Conservation (phyloP, 805 yeast genomes). For the Barnettozyma pratensis region DNA sequence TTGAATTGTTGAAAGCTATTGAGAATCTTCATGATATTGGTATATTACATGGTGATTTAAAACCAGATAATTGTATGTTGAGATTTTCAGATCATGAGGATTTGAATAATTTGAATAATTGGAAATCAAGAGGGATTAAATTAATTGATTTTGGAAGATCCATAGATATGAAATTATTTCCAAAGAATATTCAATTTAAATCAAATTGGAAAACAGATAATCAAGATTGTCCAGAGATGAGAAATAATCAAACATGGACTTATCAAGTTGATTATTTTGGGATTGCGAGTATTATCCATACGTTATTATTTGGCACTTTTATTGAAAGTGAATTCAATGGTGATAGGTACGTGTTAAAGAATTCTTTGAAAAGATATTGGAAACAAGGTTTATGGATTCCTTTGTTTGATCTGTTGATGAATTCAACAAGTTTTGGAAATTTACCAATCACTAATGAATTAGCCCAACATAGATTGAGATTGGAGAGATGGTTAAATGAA, state of each 20-base stretch:
- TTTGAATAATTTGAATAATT: constrained; percentile 34
- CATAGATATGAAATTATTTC: constrained; percentile 60
- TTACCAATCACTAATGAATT: constrained; percentile 40
- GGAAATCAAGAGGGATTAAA: constrained; percentile 50
- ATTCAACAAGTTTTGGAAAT: constrained; percentile 39
- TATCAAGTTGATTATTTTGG: constrained; percentile 84
- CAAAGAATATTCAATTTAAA: constrained; percentile 44
- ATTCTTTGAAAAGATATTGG: constrained; percentile 69
- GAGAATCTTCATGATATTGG: constrained; percentile 59
- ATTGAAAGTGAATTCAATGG: constrained; percentile 40
- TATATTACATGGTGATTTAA: constrained; percentile 79
- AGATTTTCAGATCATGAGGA: constrained; percentile 34
- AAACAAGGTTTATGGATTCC: constrained; percentile 64
- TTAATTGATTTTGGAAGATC: constrained; percentile 82
- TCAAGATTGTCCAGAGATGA: constrained; percentile 72
- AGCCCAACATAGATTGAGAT: constrained; percentile 26
- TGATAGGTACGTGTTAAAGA: constrained; percentile 33
- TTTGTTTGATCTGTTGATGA: constrained; percentile 58
- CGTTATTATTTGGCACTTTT: constrained; percentile 63
- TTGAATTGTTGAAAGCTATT: constrained; percentile 57
- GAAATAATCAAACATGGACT: constrained; percentile 57
- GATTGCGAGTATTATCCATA: constrained; percentile 67
- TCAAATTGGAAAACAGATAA: constrained; percentile 57
- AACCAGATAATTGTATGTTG: constrained; percentile 83
- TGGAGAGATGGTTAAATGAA: constrained; percentile 38